Conservation (phyloP, 1,139 yeast species). For the Debaryomyces nepalensis region DNA sequence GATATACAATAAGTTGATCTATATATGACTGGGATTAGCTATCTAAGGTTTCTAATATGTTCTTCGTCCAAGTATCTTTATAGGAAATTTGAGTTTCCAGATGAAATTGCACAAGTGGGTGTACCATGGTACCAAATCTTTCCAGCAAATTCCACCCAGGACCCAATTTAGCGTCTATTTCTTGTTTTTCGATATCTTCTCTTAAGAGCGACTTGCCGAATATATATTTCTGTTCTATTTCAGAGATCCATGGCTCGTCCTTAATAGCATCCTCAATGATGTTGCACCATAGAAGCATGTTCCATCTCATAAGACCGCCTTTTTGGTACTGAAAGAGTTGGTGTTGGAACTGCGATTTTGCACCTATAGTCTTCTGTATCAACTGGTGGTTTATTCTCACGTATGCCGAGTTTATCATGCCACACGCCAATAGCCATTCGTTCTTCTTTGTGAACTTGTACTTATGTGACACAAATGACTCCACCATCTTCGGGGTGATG, state of each 20-base stretch:
- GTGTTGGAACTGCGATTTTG: conserved; percentile 50
- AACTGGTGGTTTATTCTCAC: conserved; percentile 55
- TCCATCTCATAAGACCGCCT: conserved; percentile 53
- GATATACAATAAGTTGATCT: too few relatives aligned
- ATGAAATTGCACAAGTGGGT: conserved; percentile 35
- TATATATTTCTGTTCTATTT: conserved; percentile 46
- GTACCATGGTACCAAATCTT: conserved; percentile 42
- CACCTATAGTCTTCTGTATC: conserved; percentile 51
- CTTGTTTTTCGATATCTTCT: conserved; percentile 27
- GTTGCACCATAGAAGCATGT: conserved; percentile 55
- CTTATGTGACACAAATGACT: conserved; percentile 54
- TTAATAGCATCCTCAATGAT: conserved; percentile 57
- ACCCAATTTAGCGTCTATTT: conserved; percentile 38
- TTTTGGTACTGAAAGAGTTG: conserved; percentile 58
- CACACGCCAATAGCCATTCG: conserved; percentile 74
- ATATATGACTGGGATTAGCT: too few relatives aligned
- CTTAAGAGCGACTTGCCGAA: conserved; percentile 29
- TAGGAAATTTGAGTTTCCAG: conserved; percentile 36
- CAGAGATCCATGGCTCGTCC: conserved; percentile 58
- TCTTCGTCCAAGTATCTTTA: conserved; percentile 38
- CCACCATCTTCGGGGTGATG: conserved; percentile 53
- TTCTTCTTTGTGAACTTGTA: conserved; percentile 55
- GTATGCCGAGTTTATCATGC: conserved; percentile 63
- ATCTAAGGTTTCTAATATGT: conserved; percentile 6
- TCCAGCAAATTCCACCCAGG: conserved; percentile 37